A percentile compares a stretch with the other conserved stretches of the same genome.
Evolutionary conservation across 306 rosid species (phyloP).

Genomic region (Pyrus bretschneideri): DNA sequence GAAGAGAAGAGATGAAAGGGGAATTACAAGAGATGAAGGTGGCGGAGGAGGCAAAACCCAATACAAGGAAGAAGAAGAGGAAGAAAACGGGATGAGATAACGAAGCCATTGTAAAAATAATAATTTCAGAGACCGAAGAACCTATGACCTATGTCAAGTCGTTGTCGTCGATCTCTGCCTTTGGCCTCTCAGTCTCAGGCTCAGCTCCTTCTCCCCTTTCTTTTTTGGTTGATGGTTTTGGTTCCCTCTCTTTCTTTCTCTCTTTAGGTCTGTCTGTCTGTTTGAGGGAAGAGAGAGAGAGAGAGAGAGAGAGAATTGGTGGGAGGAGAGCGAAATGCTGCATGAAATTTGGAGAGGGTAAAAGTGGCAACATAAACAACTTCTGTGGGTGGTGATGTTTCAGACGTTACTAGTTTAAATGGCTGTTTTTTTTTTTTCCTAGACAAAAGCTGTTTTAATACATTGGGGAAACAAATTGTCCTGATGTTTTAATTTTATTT

Average conservation of each 20-base stretch:
- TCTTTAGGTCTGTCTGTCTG: neutral
- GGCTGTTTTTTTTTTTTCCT: too few relatives aligned
- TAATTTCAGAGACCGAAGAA: conserved; percentile 3
- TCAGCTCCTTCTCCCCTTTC: neutral
- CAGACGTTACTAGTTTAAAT: too few relatives aligned
- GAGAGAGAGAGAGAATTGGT: neutral
- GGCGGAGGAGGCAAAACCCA: conserved; percentile 33
- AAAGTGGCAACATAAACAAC: neutral
- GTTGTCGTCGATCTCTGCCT: conserved; percentile 6
- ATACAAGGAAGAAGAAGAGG: conserved; percentile 29
- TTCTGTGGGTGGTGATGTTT: neutral
- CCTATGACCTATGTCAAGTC: conserved; percentile 17
- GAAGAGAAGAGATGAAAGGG: neutral
- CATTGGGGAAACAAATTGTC: too few relatives aligned
- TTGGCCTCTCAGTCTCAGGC: neutral
- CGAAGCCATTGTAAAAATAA: conserved; percentile 25
- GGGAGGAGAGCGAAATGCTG: conserved; percentile 24
- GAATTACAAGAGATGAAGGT: conserved; percentile 52
- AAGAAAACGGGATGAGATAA: conserved; percentile 32
- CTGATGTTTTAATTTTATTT: too few relatives aligned
- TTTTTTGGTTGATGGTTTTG: neutral
- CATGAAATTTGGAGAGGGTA: conserved; percentile 26
- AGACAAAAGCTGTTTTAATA: too few relatives aligned
- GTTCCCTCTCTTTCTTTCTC: neutral
- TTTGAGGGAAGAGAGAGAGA: conserved; percentile 15